Base-by-base conservation (phyloP, 768 basidiomycete species). In the Clavaria fumosa region DNA sequence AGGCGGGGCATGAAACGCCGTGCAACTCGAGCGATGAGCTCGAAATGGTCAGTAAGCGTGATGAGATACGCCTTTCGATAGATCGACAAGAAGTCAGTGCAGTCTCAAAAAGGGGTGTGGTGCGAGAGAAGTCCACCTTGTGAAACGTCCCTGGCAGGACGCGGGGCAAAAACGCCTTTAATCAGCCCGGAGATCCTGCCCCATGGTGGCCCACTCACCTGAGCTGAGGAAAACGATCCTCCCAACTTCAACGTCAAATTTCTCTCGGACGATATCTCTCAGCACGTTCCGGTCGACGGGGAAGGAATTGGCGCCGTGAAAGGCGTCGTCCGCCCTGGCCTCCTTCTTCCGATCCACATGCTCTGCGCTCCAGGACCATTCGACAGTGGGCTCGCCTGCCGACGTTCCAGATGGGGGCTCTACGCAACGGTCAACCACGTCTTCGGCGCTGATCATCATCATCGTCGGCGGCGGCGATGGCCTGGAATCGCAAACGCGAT, bases 1-100 rank as follows among this genome's bases (percentile, higher is more conserved):
- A 85, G 67, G 23, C 78, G 69, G 1, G 83, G 78, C 81, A 88
- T 84, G 54, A 80, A 88, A 7, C 79, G 71, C 35, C 83, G 75
- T 3, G 84, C 84, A 17, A 88, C 80, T 26, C 83, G 72, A 4
- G 79, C 81, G 5, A 89, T 75, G 30, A 88, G 53, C 41, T 79
- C 66, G 35, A 67, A 59, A 11, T 66, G 58, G 48, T 78, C 70
- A 14, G 57, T 61, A 14, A 86, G 67, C 5, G 73, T 78, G 35
- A 86, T 60, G 2, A 83, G 66, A 59, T 85, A 88, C 21, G 80
- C 84, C 81, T 85, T 42, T 37, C 23, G 39, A 22, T 4, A 44
- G 18, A 19, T 34, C 35, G 18, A 12, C 21, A 28, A 39, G 23
- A 21, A 15, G 20, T 11, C 24, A 15, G 12, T 23, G 20, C 12